Conservation (phyloP, 2,329 filamentous ascomycete species). For the Xylariales sp. region DNA sequence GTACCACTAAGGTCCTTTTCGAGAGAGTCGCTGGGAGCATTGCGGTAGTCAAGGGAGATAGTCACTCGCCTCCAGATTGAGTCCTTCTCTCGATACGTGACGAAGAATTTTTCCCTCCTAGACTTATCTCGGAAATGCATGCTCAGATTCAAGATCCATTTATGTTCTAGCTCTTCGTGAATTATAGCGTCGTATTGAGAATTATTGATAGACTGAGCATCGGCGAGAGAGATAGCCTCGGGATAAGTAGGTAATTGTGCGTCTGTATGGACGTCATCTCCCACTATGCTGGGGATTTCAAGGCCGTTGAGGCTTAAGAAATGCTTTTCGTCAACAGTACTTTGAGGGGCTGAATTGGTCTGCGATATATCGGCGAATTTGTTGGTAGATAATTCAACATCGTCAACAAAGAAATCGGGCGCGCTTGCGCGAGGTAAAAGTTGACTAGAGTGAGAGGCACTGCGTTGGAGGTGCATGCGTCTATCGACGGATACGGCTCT, state of each 20-base stretch:
- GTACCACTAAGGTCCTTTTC: slow-evolving; percentile 84
- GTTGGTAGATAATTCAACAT: slow-evolving; percentile 46
- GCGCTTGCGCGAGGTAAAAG: slow-evolving; percentile 61
- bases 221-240: slow-evolving; percentile 46
- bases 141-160: slow-evolving; percentile 96
- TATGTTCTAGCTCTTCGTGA: slow-evolving; percentile 83
- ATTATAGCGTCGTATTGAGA: slow-evolving; percentile 72
- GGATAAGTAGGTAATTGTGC: slow-evolving; percentile 37
- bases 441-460: slow-evolving; percentile 50
- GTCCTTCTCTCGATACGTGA: slow-evolving; percentile 87
- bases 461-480: slow-evolving; percentile 53
- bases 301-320: slow-evolving; percentile 45
- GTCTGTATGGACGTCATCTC: slow-evolving; percentile 47
- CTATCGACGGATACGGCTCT: slow-evolving; percentile 76
- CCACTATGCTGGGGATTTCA: slow-evolving; percentile 39
- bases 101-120: slow-evolving; percentile 95
- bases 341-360: slow-evolving; percentile 48
- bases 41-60: slow-evolving; percentile 91
- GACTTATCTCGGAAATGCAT: slow-evolving; percentile 98
- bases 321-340: slow-evolving; percentile 51
- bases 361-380: slow-evolving; percentile 43
- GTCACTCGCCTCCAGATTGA: slow-evolving; percentile 88
- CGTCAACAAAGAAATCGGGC: slow-evolving; percentile 58
- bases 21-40: slow-evolving; percentile 81
- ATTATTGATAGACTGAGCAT: slow-evolving; percentile 62